A percentile compares a stretch with the other conserved stretches of the same genome.
Conservation (phyloP, 169 alveolate species). For the Plasmodium knowlesi region DNA sequence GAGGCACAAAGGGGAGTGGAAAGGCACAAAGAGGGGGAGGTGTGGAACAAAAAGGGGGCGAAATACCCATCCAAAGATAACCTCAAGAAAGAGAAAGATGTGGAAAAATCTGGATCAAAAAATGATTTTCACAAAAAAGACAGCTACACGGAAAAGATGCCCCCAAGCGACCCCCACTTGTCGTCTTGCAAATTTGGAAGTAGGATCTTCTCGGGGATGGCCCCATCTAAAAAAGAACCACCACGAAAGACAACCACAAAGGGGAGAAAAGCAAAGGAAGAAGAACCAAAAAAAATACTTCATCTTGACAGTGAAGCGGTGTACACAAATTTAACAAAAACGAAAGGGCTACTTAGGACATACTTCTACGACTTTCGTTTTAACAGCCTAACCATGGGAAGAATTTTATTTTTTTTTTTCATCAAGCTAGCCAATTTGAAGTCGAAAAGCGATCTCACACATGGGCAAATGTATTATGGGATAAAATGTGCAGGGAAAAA, state of each 20-base stretch:
- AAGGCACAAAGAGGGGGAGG: not conserved
- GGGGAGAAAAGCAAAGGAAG: not conserved
- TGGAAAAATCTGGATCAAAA: not conserved
- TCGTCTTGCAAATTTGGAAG: not conserved
- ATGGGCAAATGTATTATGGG: slow-evolving; percentile 65
- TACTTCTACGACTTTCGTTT: slow-evolving; percentile 20
- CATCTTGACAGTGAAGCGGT: not conserved
- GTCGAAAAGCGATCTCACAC: slow-evolving; percentile 14
- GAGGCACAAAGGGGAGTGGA: not conserved
- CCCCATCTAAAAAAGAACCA: not conserved
- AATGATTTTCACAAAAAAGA: not conserved
- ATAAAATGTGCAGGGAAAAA: slow-evolving; percentile 30
- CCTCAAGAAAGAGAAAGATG: not conserved
- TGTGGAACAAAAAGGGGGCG: not conserved
- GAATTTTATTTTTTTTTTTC: slow-evolving; percentile 31
- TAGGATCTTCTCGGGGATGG: not conserved
- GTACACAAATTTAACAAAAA: not conserved
- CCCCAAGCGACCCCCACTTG: not conserved
- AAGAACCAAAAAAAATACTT: not conserved
- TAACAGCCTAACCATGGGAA: slow-evolving; percentile 23
- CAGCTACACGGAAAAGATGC: not conserved
- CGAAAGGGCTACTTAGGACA: not conserved
- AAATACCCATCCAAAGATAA: not conserved
- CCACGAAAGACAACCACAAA: not conserved
- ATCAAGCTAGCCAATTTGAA: slow-evolving; percentile 43